Conservation (phyloP, 306 rosid genomes). For the Luffa aegyptiaca region DNA sequence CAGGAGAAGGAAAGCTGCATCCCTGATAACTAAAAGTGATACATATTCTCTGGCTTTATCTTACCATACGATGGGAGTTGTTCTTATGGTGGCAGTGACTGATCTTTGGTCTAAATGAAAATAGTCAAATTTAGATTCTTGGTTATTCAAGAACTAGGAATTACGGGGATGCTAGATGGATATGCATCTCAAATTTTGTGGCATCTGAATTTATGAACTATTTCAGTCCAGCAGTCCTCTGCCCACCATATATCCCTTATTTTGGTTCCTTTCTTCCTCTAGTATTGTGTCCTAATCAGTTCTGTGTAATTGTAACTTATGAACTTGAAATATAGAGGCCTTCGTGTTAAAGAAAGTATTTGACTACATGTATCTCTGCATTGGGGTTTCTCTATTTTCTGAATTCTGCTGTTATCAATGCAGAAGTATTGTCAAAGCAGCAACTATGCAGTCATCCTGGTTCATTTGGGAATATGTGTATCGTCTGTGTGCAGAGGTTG, state of each 20-base stretch:
- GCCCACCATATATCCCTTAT: neutral
- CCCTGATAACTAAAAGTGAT: neutral
- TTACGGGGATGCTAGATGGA: neutral
- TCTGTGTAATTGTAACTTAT: neutral
- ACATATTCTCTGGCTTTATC: neutral
- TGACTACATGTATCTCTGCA: neutral
- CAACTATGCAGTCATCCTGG: slow-evolving; percentile 65
- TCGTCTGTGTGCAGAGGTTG: slow-evolving; percentile 59
- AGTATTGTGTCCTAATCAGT: neutral
- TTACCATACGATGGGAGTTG: neutral
- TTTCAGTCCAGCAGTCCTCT: neutral
- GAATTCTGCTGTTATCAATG: slow-evolving; percentile 4
- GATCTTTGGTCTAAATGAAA: neutral
- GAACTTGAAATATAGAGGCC: neutral
- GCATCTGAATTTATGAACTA: neutral
- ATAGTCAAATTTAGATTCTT: neutral
- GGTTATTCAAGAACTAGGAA: neutral
- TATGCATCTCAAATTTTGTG: neutral
- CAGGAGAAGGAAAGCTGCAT: neutral
- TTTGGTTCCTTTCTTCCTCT: neutral
- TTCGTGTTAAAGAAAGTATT: neutral
- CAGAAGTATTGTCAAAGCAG: slow-evolving; percentile 34
- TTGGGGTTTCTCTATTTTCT: neutral
- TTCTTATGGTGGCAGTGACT: neutral
- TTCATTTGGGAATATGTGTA: slow-evolving; percentile 66